Evolutionary conservation across 306 rosid genomes (phyloP).

Genomic region (Acmispon strigosus): DNA sequence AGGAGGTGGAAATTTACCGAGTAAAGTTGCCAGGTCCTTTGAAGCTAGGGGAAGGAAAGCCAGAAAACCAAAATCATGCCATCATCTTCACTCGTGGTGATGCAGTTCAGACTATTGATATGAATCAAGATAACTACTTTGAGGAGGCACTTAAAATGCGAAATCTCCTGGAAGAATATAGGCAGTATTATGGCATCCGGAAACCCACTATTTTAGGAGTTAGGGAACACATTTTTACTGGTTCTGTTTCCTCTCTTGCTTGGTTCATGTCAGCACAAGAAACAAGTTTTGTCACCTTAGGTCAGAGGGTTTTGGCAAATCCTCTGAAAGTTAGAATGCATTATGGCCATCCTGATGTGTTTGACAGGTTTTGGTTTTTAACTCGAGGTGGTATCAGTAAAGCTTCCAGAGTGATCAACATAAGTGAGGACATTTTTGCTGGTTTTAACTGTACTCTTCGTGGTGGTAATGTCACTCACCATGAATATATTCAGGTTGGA

Average conservation of each 20-base stretch:
- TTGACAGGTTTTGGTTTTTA: constrained; percentile 49
- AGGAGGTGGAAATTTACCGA: constrained; percentile 44
- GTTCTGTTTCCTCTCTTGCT: constrained; percentile 51
- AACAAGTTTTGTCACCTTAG: constrained; percentile 46
- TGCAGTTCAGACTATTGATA: constrained; percentile 47
- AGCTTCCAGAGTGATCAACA: constrained; percentile 48
- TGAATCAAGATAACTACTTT: constrained; percentile 50
- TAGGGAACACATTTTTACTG: constrained; percentile 43
- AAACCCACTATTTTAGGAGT: constrained; percentile 47
- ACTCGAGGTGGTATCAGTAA: constrained; percentile 46
- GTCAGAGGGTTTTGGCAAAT: constrained; percentile 51
- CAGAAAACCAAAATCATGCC: constrained; percentile 48
- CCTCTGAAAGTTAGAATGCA: constrained; percentile 49
- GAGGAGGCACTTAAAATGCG: constrained; percentile 49
- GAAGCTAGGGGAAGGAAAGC: constrained; percentile 51
- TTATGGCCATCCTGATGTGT: constrained; percentile 49
- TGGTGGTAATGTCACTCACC: constrained; percentile 49
- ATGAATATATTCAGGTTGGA: constrained; percentile 47
- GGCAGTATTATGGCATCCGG: constrained; percentile 28
- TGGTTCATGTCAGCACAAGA: constrained; percentile 56
- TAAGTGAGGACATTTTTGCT: constrained; percentile 46
- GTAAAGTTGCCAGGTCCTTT: constrained; percentile 45
- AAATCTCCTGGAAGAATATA: constrained; percentile 43
- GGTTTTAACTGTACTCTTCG: constrained; percentile 51
- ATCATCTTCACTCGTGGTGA: constrained; percentile 45